These are phyloP conservation scores for Camelina sativa DNA, from an alignment of 345 rosid genomes.

Conservation along the genomic window DNA sequence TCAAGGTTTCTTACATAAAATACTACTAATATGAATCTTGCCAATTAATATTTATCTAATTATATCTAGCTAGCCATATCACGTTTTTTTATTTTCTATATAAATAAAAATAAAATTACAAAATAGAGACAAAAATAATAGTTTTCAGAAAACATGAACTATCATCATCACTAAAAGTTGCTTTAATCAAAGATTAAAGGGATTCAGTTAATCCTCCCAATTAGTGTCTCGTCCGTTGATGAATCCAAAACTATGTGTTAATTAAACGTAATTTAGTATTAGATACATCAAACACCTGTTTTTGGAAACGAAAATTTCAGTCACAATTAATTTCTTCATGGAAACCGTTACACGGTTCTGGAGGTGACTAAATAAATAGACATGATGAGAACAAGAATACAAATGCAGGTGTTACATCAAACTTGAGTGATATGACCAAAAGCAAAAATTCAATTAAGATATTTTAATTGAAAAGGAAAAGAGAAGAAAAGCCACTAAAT, in stretches of 20 bases:
- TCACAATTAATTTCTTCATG: neutral
- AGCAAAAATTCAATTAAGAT: neutral
- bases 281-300: neutral
- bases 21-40: neutral
- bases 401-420: constrained; percentile 38
- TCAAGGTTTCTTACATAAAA: neutral
- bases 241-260: neutral
- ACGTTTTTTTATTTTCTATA: neutral
- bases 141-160: neutral
- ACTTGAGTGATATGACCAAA: constrained; percentile 24
- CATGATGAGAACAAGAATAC: constrained; percentile 17
- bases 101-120: neutral
- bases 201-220: constrained; percentile 2
- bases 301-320: neutral
- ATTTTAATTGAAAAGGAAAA: neutral
- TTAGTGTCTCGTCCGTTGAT: neutral
- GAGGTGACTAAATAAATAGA: neutral
- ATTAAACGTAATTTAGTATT: neutral
- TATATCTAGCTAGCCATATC: neutral
- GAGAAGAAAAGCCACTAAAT: neutral
- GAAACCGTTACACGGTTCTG: constrained; percentile 14
- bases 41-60: neutral
- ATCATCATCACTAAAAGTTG: neutral
- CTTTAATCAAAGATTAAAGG: neutral
- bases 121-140: neutral